Percentiles rank a stretch among this genome's conserved stretches.
These are phyloP conservation scores for Fusarium verticillioides DNA, from an alignment of 2,329 filamentous ascomycete species.

Conservation along the genomic window DNA sequence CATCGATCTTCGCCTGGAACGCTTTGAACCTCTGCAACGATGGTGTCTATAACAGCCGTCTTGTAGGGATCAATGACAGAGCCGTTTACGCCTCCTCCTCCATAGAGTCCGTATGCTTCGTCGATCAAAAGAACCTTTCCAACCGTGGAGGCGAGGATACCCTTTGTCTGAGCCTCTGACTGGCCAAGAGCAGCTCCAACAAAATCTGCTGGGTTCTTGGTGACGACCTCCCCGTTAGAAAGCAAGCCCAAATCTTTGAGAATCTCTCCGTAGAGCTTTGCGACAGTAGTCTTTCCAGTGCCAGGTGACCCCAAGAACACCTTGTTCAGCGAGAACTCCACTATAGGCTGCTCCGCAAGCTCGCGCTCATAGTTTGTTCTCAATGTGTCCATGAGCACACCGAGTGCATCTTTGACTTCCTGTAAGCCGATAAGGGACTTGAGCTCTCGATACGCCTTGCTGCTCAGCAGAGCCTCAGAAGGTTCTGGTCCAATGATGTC, in stretches of 20 bases:
- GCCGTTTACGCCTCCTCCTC: conserved; percentile 53
- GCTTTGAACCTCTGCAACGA: conserved; percentile 78
- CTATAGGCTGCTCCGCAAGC: conserved; percentile 66
- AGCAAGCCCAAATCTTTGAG: conserved; percentile 74
- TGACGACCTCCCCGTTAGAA: conserved; percentile 75
- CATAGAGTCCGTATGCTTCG: conserved; percentile 77
- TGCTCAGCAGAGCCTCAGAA: conserved; percentile 60
- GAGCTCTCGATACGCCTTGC: conserved; percentile 67
- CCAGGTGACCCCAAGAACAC: conserved; percentile 79
- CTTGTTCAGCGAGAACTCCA: conserved; percentile 73
- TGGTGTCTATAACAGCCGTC: conserved; percentile 76
- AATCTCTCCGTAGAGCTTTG: conserved; percentile 76
- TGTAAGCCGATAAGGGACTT: conserved; percentile 68
- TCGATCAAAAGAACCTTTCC: conserved; percentile 86
- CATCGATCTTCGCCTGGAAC: conserved; percentile 77
- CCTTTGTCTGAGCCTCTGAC: conserved; percentile 78
- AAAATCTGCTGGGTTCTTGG: conserved; percentile 81
- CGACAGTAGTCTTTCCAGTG: conserved; percentile 81
- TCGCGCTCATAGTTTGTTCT: conserved; percentile 74
- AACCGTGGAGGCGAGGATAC: conserved; percentile 70
- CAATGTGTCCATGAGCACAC: conserved; percentile 68
- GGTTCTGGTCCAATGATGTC: conserved; percentile 80
- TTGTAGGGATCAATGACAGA: conserved; percentile 58
- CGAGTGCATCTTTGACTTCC: conserved; percentile 71
- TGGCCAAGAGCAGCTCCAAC: conserved; percentile 70